Evolutionary conservation across 148 eudicot genomes (phyloP).

Genomic region (Dianthus caryophyllus): DNA sequence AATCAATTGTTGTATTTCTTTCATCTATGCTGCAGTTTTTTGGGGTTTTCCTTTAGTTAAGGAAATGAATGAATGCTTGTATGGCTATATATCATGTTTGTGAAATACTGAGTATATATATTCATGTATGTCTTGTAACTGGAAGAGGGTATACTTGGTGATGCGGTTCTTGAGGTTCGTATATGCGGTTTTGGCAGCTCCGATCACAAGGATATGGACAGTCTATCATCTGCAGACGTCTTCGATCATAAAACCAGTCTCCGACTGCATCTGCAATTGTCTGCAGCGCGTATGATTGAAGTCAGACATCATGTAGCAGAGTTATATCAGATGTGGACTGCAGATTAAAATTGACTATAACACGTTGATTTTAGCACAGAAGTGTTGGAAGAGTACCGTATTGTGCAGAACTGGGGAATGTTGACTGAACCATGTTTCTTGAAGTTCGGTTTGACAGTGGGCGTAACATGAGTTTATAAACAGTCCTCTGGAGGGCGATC

Average conservation of each 20-base stretch:
- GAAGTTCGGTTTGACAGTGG: slow-evolving; percentile 79
- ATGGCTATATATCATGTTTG: neutral
- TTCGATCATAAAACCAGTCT: slow-evolving; percentile 75
- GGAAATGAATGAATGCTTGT: slow-evolving; percentile 8
- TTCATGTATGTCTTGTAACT: neutral
- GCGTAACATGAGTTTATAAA: slow-evolving; percentile 75
- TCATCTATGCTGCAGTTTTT: slow-evolving; percentile 7
- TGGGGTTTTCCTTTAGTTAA: neutral
- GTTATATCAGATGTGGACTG: neutral
- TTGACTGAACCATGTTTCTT: slow-evolving; percentile 67
- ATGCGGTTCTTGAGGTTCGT: slow-evolving; percentile 41
- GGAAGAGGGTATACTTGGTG: slow-evolving; percentile 20
- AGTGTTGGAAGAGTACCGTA: slow-evolving; percentile 30
- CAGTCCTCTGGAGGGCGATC: slow-evolving; percentile 51
- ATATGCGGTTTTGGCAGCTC: slow-evolving; percentile 65
- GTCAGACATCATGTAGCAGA: neutral
- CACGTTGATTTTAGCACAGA: neutral
- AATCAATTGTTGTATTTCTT: slow-evolving; percentile 12
- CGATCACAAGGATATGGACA: slow-evolving; percentile 90
- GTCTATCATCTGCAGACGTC: slow-evolving; percentile 65
- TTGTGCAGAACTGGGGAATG: slow-evolving; percentile 48
- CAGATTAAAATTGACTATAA: neutral
- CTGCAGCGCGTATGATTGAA: slow-evolving; percentile 34
- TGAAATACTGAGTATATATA: neutral
- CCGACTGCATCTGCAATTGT: slow-evolving; percentile 79